phyloP scores from a whole-genome alignment of 1,284 basidiomycete genomes.

The Porodaedalea pini region DNA sequence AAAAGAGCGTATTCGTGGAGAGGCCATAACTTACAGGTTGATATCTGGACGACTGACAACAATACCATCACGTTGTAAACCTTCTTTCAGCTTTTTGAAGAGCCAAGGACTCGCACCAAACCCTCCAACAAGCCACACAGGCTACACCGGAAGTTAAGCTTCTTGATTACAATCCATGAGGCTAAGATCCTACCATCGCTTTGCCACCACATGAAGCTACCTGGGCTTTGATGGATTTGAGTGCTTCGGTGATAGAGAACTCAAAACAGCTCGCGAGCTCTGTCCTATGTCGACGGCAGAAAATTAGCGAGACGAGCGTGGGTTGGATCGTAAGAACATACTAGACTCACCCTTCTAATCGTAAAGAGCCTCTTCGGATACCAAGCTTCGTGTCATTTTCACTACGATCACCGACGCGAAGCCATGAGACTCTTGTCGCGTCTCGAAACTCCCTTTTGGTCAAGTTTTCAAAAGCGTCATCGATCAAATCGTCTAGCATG shows the following conservation, averaged over 20 bases:
- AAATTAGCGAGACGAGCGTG: not conserved
- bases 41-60: constrained; percentile 66
- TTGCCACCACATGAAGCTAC: constrained; percentile 60
- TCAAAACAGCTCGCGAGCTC: constrained; percentile 71
- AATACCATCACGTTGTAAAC: constrained; percentile 49
- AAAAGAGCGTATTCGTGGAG: too few relatives aligned
- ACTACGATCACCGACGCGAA: constrained; percentile 67
- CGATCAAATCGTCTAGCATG: constrained; percentile 58
- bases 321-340: constrained; percentile 1
- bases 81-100: constrained; percentile 66
- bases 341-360: constrained; percentile 58
- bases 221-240: constrained; percentile 64
- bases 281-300: constrained; percentile 30
- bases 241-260: constrained; percentile 67
- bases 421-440: constrained; percentile 58
- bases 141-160: constrained; percentile 44
- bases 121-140: constrained; percentile 74
- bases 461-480: constrained; percentile 72
- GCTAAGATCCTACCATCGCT: constrained; percentile 43
- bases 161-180: too few relatives aligned
- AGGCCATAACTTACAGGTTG: too few relatives aligned
- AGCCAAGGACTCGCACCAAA: constrained; percentile 77
- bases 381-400: constrained; percentile 67
- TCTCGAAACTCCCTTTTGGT: constrained; percentile 73
- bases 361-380: constrained; percentile 65